These are phyloP conservation scores for Pyrenochaeta sp. DNA, from an alignment of 2,329 filamentous ascomycete species.

Conservation along the genomic window DNA sequence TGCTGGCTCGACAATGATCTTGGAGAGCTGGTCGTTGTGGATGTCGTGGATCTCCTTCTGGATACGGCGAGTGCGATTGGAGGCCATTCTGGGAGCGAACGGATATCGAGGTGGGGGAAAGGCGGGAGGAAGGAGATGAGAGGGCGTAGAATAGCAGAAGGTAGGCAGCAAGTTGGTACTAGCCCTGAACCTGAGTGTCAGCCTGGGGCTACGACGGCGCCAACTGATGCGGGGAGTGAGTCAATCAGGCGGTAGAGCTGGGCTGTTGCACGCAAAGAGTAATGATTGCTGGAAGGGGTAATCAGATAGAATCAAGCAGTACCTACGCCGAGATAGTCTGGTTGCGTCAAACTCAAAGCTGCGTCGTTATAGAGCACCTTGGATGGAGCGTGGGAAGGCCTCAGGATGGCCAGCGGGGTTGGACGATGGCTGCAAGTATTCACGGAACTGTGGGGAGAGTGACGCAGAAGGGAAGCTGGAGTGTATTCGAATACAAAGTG, in stretches of 20 bases:
- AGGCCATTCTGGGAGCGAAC: constrained; percentile 55
- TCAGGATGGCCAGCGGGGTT: constrained; percentile 15
- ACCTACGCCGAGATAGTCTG: constrained; percentile 2
- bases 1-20: constrained; percentile 74
- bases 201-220: constrained; percentile 35
- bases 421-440: not conserved
- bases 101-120: not conserved
- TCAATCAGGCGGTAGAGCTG: constrained; percentile 11
- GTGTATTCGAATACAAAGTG: not conserved
- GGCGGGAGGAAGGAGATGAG: constrained; percentile 7
- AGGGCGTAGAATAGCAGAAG: not conserved
- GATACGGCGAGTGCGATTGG: constrained; percentile 68
- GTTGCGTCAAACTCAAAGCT: not conserved
- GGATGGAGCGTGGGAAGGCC: constrained; percentile 19
- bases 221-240: constrained; percentile 16
- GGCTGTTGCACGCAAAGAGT: constrained; percentile 2
- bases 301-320: not conserved
- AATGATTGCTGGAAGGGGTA: constrained; percentile 2
- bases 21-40: constrained; percentile 75
- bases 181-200: constrained; percentile 24
- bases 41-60: constrained; percentile 82
- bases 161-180: constrained; percentile 21
- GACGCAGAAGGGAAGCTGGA: not conserved
- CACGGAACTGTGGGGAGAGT: not conserved
- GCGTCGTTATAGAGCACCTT: constrained; percentile 9